Conservation (phyloP, 768 basidiomycete species). For the Mycena amicta region DNA sequence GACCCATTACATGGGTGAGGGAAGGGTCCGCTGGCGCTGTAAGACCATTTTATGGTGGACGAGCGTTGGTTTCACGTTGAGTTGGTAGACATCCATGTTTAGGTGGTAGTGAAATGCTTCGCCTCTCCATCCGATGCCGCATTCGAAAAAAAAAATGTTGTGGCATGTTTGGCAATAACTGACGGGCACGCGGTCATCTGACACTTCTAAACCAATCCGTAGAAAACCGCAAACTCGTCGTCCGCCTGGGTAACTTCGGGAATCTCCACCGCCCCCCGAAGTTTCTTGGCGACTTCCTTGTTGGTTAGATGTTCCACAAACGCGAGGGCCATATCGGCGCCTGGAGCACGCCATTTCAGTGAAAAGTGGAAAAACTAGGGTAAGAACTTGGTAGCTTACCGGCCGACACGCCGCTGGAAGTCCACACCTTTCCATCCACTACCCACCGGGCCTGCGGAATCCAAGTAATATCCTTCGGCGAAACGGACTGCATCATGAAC, state of each 20-base stretch:
- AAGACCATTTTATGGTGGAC: too few relatives aligned
- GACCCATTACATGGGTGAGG: too few relatives aligned
- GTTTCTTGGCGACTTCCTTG: conserved; percentile 14
- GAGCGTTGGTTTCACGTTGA: too few relatives aligned
- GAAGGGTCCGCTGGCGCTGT: too few relatives aligned
- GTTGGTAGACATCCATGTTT: too few relatives aligned
- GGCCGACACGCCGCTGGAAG: conserved; percentile 37
- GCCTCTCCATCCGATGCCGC: too few relatives aligned
- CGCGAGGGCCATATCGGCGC: conserved; percentile 13
- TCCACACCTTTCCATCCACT: conserved; percentile 36
- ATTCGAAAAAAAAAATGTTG: too few relatives aligned
- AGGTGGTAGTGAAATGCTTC: not conserved
- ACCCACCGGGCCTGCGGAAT: conserved; percentile 39
- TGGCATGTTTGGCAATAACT: too few relatives aligned
- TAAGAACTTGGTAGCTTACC: conserved; percentile 12
- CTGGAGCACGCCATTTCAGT: not conserved
- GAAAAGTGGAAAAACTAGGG: not conserved
- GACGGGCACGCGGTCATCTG: too few relatives aligned
- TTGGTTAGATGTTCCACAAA: conserved; percentile 35
- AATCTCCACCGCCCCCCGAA: conserved; percentile 26
- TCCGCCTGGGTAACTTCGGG: conserved; percentile 20
- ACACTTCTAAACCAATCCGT: conserved; percentile 22
- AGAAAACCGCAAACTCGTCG: conserved; percentile 30
- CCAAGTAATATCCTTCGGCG: conserved; percentile 33
- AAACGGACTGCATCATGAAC: conserved; percentile 10